Evolutionary conservation across 2,329 filamentous ascomycete species (phyloP), one percentile per base, ranked within the genome.

Genomic region (Aspergillus tubingensis): DNA sequence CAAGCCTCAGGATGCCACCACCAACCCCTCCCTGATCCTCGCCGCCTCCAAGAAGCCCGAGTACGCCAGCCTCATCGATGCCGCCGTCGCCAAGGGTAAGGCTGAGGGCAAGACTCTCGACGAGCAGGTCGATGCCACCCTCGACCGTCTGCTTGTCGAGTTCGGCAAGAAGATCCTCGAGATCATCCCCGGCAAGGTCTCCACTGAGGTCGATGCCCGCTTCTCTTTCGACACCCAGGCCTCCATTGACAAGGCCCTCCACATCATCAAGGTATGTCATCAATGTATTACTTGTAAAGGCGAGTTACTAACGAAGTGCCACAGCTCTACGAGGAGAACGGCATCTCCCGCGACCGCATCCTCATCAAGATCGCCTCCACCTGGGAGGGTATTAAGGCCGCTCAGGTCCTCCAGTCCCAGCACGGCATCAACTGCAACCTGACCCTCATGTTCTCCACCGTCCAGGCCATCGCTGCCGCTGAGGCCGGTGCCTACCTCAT

Each of bases 1-100:
- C 89, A 96, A 96, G 88, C 95, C 95, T 68, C 93, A 99, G 86
- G 95, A 99, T 91, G 95, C 95, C 76, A 99, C 95, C 80, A 99
- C 95, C 84, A 99, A 99, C 88, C 95, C 95, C 62, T 98, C 95
- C 66, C 86, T 99, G 79, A 98, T 99, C 81, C 90, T 99, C 77
- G 94, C 93, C 70, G 95, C 95, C 67, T 93, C 95, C 77, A 98
- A 99, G 87, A 98, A 98, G 88, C 77, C 91, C 78, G 93, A 97
- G 81, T 98, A 98, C 80, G 92, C 91, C 75, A 89, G 89, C 80
- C 84, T 98, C 76, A 96, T 97, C 72, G 93, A 98, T 76, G 82
- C 83, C 59, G 92, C 94, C 71, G 85, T 97, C 70, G 85, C 83
- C 67, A 93, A 92, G 81, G 94, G 91, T 81, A 98, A 97, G 89